A percentile compares a stretch with the other conserved stretches of the same genome.
Conservation (phyloP, 2,329 filamentous ascomycete genomes). For the Knufia petricola region DNA sequence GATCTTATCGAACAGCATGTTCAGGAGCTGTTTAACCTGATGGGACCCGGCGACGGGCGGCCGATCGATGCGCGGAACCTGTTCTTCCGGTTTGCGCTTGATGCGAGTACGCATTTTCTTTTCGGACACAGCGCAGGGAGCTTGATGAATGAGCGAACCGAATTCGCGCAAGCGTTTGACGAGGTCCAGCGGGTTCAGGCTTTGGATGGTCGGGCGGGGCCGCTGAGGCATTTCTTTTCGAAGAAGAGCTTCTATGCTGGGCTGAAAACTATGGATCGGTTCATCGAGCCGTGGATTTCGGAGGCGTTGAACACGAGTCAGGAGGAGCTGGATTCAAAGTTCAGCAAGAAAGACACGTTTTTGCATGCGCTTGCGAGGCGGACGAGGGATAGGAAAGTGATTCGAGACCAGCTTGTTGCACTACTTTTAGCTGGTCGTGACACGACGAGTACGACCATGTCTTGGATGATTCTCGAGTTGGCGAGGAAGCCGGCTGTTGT, state of each 20-base stretch:
- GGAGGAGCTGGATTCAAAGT: constrained; percentile 62
- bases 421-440: constrained; percentile 74
- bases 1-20: constrained; percentile 75
- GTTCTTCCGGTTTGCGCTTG: constrained; percentile 74
- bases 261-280: constrained; percentile 61
- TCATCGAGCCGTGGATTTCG: constrained; percentile 71
- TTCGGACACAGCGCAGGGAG: constrained; percentile 64
- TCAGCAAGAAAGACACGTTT: constrained; percentile 68
- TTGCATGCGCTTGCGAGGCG: constrained; percentile 74
- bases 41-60: constrained; percentile 38
- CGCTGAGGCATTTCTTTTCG: constrained; percentile 55
- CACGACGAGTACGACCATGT: constrained; percentile 73
- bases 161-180: constrained; percentile 73
- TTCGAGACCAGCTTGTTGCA: constrained; percentile 76
- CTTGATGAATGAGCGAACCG: constrained; percentile 50
- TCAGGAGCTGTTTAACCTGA: constrained; percentile 58
- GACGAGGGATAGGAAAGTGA: constrained; percentile 53
- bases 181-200: constrained; percentile 68
- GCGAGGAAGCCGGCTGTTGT: constrained; percentile 59
- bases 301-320: constrained; percentile 58
- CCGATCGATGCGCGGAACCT: constrained; percentile 65
- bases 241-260: constrained; percentile 53
- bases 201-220: constrained; percentile 48
- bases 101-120: constrained; percentile 77
- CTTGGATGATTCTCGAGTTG: constrained; percentile 76